phyloP scores from a whole-genome alignment of 805 yeast genomes.

The Metschnikowia orientalis region DNA sequence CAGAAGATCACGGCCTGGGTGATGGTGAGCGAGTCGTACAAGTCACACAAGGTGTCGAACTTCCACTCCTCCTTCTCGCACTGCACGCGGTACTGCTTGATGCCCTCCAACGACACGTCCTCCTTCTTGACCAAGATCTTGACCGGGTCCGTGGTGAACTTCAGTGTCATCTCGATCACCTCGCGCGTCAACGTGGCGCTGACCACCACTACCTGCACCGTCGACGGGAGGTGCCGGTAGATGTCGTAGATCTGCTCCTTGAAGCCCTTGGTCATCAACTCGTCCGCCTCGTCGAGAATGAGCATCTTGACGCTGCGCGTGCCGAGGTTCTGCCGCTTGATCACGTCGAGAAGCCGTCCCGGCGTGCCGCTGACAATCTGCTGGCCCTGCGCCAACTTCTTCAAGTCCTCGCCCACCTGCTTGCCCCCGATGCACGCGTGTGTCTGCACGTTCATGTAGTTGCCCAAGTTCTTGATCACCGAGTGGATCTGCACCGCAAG shows the following conservation, averaged over 20 bases:
- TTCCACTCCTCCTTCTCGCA: constrained; percentile 93
- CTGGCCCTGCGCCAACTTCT: constrained; percentile 70
- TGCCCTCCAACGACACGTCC: constrained; percentile 90
- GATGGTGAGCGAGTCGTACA: constrained; percentile 90
- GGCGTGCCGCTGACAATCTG: constrained; percentile 97
- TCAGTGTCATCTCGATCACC: constrained; percentile 85
- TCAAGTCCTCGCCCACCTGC: constrained; percentile 73
- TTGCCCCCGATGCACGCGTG: constrained; percentile 96
- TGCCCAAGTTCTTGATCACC: constrained; percentile 83
- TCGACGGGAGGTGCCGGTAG: constrained; percentile 75
- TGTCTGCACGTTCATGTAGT: constrained; percentile 77
- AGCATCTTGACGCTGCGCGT: constrained; percentile 81
- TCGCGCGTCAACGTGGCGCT: constrained; percentile 93
- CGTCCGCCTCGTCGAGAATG: constrained; percentile 96
- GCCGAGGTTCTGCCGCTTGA: constrained; percentile 71
- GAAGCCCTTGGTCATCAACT: constrained; percentile 87
- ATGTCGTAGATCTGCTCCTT: constrained; percentile 93
- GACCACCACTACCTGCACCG: constrained; percentile 88
- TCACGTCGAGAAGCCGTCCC: constrained; percentile 89
- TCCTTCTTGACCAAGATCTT: constrained; percentile 93
- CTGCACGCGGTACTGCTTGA: constrained; percentile 84
- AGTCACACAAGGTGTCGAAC: constrained; percentile 89
- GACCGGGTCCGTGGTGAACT: constrained; percentile 90
- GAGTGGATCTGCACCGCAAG: constrained; percentile 89
- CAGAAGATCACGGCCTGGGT: constrained; percentile 98